phyloP scores from a whole-genome alignment of 2,329 filamentous ascomycete genomes.

The Furcasterigmium furcatum region DNA sequence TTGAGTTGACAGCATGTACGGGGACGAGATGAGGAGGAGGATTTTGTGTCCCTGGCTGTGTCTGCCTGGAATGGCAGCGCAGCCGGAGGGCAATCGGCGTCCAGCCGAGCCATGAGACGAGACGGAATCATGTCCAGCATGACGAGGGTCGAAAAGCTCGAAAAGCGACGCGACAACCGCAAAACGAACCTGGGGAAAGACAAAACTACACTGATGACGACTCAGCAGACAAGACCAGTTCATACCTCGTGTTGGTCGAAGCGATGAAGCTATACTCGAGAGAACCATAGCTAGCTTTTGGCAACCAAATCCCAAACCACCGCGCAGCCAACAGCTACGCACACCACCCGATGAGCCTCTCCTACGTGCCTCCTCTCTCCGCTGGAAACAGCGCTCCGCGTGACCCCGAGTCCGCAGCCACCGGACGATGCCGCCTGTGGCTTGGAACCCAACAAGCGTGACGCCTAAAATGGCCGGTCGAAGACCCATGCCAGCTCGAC shows the following conservation, averaged over 20 bases:
- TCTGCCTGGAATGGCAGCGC: not conserved
- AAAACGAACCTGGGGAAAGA: conserved; percentile 4
- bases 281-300: conserved; percentile 13
- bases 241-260: conserved; percentile 2
- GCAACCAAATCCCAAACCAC: conserved; percentile 3
- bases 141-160: not conserved
- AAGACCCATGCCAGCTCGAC: no score
- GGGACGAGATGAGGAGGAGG: not conserved
- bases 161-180: not conserved
- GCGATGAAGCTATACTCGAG: conserved; percentile 14
- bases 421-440: no score
- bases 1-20: not conserved
- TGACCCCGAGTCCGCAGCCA: not conserved
- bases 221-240: conserved; percentile 5
- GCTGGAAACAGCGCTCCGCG: not conserved
- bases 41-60: not conserved
- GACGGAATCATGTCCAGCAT: not conserved
- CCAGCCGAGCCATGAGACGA: conserved; percentile 1
- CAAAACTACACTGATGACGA: conserved; percentile 6
- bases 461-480: no score
- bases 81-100: not conserved
- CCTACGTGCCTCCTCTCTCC: not conserved
- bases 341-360: not conserved
- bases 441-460: no score
- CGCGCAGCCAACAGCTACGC: conserved; percentile 1